Evolutionary conservation across 2,329 filamentous ascomycete genomes (phyloP).

Genomic region (Xylariales sp.): DNA sequence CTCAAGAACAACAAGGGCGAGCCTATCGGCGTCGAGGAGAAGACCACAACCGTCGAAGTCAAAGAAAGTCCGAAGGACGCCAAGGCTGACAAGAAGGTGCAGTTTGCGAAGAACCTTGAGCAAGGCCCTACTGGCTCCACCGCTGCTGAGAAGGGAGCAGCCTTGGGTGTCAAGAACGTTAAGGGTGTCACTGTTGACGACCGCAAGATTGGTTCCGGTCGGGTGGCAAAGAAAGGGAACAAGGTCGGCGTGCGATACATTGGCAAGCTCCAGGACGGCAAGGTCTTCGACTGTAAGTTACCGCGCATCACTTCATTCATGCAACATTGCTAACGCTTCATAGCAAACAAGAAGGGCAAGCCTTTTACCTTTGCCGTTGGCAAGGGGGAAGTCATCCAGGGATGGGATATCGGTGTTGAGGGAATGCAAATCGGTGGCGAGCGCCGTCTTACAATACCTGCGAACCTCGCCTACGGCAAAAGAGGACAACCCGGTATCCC

Average conservation of each 20-base stretch:
- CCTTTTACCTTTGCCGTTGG: conserved; percentile 96
- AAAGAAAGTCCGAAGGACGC: conserved; percentile 53
- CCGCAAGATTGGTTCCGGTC: conserved; percentile 84
- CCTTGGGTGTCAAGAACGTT: conserved; percentile 70
- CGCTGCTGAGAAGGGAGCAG: conserved; percentile 46
- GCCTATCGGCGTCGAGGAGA: conserved; percentile 59
- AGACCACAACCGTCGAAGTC: conserved; percentile 52
- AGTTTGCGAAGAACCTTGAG: conserved; percentile 98
- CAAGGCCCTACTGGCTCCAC: conserved; percentile 82
- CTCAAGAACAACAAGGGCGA: conserved; percentile 98
- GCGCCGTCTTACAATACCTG: conserved; percentile 84
- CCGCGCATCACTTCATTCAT: conserved; percentile 10
- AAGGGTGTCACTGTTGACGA: conserved; percentile 92
- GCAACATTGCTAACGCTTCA: conserved; percentile 4
- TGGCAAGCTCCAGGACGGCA: conserved; percentile 90
- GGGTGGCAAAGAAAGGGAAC: conserved; percentile 83
- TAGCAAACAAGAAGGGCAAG: conserved; percentile 98
- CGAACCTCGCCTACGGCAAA: conserved; percentile 84
- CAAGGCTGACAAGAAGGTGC: conserved; percentile 87
- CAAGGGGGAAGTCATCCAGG: conserved; percentile 94
- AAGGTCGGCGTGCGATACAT: conserved; percentile 95
- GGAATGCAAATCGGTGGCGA: conserved; percentile 94
- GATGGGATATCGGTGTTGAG: conserved; percentile 90
- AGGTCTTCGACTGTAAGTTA: conserved; percentile 84
- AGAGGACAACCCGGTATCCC: conserved; percentile 81